Base-by-base conservation (phyloP, 305 asterid species). In the Caryopteris hybrid region DNA sequence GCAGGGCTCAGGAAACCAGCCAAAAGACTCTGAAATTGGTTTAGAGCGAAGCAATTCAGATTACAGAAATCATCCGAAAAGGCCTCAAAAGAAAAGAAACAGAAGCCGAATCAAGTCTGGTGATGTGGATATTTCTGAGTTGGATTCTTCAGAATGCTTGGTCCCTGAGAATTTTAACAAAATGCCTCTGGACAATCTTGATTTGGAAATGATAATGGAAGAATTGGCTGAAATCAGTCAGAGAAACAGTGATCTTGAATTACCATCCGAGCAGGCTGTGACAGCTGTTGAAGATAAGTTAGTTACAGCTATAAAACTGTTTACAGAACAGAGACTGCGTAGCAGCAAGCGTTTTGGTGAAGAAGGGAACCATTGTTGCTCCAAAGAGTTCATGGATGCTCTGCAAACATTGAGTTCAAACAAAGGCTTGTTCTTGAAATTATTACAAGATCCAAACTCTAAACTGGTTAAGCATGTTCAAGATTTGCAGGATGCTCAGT, bases 381-480 rank as follows among this genome's bases (percentile, higher is more conserved):
- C 96, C 0, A 76, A 71, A 66, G 97, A 88, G 71, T 75, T 84
- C 63, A 63, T 79, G 81, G 92, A 90, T 87, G 89, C 89, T 69
- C 64, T 92, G 75, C 76, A 84, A 71, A 74, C 68, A 2, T 46
- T 94, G 45, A 80, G 85, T 78, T 80, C 69, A 45, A 80, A 91
- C 64, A 78, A 81, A 68, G 95, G 81, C 58, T 69, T 79, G 59
- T 80, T 88, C 77, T 82, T 85, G 65, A 81, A 81, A 79, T 80
- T 85, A 70, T 69, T 89, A n/a, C 74, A 85, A 79, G 96, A 90
- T 74, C 93, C 91, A 16, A 66, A 86, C 70, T 84, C 89, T 4
- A 72, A 43, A 52, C 74, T 85, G 47, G 78, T 79, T 33, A 79
- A 84, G 75, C 88, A 73, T 22, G 84, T 86, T 21, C 83, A 80